phyloP scores from a whole-genome alignment of 306 rosid genomes.

The Dalbergia cultrata region DNA sequence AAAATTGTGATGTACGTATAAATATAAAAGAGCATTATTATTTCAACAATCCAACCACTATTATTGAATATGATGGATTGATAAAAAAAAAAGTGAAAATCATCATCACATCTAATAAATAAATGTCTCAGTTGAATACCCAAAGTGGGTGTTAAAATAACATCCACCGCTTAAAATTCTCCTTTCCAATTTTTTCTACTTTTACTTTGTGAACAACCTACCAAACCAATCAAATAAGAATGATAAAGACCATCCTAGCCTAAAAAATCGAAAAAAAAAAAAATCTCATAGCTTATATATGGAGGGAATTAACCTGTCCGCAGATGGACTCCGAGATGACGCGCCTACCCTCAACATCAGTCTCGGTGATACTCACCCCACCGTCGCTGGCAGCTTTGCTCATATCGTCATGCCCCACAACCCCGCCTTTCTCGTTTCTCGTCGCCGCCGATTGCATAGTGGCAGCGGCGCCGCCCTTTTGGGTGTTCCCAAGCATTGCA shows the following conservation, averaged over 20 bases:
- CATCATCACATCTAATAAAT: too few relatives aligned
- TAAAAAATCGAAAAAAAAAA: neutral
- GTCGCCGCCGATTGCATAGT: constrained; percentile 57
- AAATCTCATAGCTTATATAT: neutral
- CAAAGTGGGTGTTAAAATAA: too few relatives aligned
- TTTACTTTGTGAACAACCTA: constrained; percentile 52
- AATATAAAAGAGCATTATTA: too few relatives aligned
- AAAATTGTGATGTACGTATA: too few relatives aligned
- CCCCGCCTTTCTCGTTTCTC: constrained; percentile 53
- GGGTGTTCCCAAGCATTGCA: constrained; percentile 47
- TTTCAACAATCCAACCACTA: too few relatives aligned
- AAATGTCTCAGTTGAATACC: too few relatives aligned
- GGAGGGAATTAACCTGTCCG: constrained; percentile 56
- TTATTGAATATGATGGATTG: too few relatives aligned
- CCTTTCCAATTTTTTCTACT: constrained; percentile 49
- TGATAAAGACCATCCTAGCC: neutral
- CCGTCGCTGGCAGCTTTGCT: neutral
- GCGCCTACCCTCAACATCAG: constrained; percentile 45
- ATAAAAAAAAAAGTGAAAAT: too few relatives aligned
- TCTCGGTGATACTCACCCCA: constrained; percentile 42
- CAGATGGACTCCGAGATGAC: constrained; percentile 49
- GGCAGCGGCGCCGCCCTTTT: constrained; percentile 59
- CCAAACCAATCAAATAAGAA: constrained; percentile 37
- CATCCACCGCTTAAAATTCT: too few relatives aligned
- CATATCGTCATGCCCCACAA: constrained; percentile 43